Evolutionary conservation across 805 yeast genomes (phyloP), one percentile per base, ranked within the genome.

Genomic region (Lipomyces japonicus): DNA sequence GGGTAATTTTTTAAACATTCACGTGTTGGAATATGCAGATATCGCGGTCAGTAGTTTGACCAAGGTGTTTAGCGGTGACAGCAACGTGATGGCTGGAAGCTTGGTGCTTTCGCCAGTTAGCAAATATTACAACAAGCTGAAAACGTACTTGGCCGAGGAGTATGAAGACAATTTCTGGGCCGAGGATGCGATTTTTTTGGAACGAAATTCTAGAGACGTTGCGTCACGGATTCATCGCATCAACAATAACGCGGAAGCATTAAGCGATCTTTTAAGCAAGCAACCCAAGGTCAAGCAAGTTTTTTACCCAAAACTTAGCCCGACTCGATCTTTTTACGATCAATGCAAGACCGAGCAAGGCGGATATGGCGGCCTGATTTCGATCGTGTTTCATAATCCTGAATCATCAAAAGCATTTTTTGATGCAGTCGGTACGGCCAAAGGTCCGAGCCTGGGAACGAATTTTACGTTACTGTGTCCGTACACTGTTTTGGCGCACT

Each of bases 41-140:
- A 76, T 90, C 43, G 84, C 86, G 14, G 93, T 83, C 30, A 79
- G 91, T 28, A 87, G 96, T 6, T 73, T 93, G 54, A 90, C 97
- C 9, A 93, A 93, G 66, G 85, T 90, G 16, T 93, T 93, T 65
- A 82, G 91, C 32, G 97, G 97, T 22, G 96, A 88, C 65, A 84
- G 95, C 28, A 89, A 91, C 63, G 97, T 91, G 44, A 86, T 91
- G 91, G 96, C 89, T 0, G 98, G 98, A 2, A 54, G 91, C 10
- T 67, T 90, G 54, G 81, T 88, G 4, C 70, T 93, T 60, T 93
- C 91, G 63, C 84, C 90, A 3, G 61, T 72, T 4, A 75, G 90
- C 6, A 68, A 66, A 37, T 67, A 62, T 55, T 89, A 78, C 69
- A 49, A 59, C 2, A 51, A 46, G 48, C 74, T 86, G 50, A 81